A percentile compares a stretch with the other conserved stretches of the same genome.
These are phyloP conservation scores for Eragrostis nindensis DNA, from an alignment of 176 grass and related monocot species.

Conservation along the genomic window DNA sequence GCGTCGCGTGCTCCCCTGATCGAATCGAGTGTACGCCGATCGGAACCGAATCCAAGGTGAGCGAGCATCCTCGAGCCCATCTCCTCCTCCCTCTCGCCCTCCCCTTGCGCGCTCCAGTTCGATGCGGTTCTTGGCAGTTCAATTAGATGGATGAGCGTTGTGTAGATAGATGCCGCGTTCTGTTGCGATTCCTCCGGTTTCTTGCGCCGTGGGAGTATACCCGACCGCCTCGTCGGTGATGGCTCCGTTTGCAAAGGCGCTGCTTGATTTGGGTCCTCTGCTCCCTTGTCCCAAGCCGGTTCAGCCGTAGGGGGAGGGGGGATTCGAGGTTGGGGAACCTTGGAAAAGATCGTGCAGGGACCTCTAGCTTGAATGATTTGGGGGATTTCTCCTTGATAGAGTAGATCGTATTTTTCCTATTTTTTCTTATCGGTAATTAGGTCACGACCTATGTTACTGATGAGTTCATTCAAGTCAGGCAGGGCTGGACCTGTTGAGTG, in stretches of 20 bases:
- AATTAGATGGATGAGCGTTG: neutral
- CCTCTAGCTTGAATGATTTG: neutral
- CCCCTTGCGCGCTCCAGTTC: neutral
- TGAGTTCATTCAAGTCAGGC: neutral
- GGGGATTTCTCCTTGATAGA: neutral
- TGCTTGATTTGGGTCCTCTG: neutral
- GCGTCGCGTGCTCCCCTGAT: neutral
- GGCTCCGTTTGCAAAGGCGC: neutral
- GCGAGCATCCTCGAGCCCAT: neutral
- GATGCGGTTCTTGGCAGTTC: neutral
- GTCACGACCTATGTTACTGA: neutral
- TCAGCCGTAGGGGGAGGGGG: neutral
- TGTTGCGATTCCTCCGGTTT: neutral
- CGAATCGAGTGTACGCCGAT: neutral
- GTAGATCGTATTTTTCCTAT: neutral
- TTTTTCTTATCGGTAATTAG: neutral
- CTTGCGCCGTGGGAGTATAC: neutral
- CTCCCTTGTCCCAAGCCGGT: neutral
- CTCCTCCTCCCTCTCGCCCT: neutral
- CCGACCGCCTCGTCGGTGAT: neutral
- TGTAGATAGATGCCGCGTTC: neutral
- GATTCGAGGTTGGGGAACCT: neutral
- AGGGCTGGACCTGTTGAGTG: neutral
- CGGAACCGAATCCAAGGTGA: conserved; percentile 24
- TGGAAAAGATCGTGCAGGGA: neutral